Percentiles rank a stretch among this genome's conserved stretches.
These are phyloP conservation scores for Aspergillus oerlinghausenensis DNA, from an alignment of 2,329 filamentous ascomycete genomes.

Conservation along the genomic window DNA sequence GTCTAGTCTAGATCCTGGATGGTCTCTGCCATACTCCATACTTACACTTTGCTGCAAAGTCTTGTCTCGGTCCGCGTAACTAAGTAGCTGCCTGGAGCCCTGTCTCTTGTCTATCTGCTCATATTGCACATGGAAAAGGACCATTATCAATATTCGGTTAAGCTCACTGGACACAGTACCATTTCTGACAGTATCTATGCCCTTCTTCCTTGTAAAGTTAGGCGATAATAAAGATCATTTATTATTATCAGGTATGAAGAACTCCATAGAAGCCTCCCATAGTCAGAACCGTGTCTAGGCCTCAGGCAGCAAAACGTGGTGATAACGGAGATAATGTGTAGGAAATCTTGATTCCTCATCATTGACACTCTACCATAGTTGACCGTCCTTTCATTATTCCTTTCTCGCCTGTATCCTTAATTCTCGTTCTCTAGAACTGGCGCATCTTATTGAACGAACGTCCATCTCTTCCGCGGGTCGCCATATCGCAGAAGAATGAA, in stretches of 20 bases:
- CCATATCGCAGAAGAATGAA: background rate
- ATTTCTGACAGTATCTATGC: too few species aligned
- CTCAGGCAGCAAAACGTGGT: slow-evolving; percentile 3
- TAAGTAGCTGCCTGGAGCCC: background rate
- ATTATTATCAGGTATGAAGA: background rate
- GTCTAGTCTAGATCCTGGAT: background rate
- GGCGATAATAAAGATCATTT: background rate
- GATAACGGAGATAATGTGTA: slow-evolving; percentile 18
- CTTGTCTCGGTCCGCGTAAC: background rate
- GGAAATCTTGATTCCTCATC: background rate
- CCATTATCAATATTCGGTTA: too few species aligned
- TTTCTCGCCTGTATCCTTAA: background rate
- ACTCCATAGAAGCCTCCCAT: background rate
- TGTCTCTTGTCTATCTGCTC: background rate
- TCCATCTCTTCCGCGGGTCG: background rate
- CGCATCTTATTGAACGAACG: background rate
- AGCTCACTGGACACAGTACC: too few species aligned
- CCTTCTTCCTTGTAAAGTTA: background rate
- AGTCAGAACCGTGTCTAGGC: background rate
- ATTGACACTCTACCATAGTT: background rate
- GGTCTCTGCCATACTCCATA: background rate
- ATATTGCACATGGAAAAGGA: background rate
- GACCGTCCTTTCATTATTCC: background rate
- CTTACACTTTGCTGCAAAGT: background rate
- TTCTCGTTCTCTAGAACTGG: background rate